Base-by-base conservation (phyloP, 495 filamentous ascomycete species). In the Oidiodendron maius region DNA sequence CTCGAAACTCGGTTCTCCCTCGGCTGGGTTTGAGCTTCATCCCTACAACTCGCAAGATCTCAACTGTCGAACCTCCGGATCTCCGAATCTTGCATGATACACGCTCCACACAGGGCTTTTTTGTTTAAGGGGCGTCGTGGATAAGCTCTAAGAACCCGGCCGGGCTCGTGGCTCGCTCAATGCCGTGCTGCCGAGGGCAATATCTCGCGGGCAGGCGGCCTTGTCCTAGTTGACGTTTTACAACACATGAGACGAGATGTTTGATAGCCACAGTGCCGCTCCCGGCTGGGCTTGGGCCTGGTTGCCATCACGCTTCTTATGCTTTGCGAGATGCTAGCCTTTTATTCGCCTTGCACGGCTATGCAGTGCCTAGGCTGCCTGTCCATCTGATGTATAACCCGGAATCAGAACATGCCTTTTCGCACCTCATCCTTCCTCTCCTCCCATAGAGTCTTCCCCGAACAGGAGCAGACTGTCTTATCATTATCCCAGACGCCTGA, bases 401-500 rank as follows among this genome's bases (percentile, higher is more conserved):
- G 16, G 56, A 42, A 47, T 56, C 47, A 60, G 16, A 60, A 42
- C 86, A 98, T 96, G 5, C 93, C 93, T 68, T 84, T 86, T 38
- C 68, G 72, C 38, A 90, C 81, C 68, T 94, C 85, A 61, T 97
- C 91, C 70, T 83, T 84, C 61, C 93, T 77, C 73, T 98, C 93
- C 66, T 97, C 84, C 93, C 93, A 98, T 25, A 98, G 75, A 56
- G 89, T 96, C 81, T 98, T 96, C 2, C 93, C 93, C 34, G 89
- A 94, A 66, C 93, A 97, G 12, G 87, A 91, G 48, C 79, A 83
- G 22, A 98, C 93, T 59, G 86, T 96, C 76, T 96, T 98, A 62
- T 96, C 89, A 61, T 98, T 97, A 64, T 96, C 91, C 93, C 93
- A 97, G 44, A 95, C 84, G 12, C 93, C 93, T 20, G 93, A 91